A percentile compares a stretch with the other conserved stretches of the same genome.
Evolutionary conservation across 768 basidiomycete genomes (phyloP).

Genomic region (Leccinum rimulosum): DNA sequence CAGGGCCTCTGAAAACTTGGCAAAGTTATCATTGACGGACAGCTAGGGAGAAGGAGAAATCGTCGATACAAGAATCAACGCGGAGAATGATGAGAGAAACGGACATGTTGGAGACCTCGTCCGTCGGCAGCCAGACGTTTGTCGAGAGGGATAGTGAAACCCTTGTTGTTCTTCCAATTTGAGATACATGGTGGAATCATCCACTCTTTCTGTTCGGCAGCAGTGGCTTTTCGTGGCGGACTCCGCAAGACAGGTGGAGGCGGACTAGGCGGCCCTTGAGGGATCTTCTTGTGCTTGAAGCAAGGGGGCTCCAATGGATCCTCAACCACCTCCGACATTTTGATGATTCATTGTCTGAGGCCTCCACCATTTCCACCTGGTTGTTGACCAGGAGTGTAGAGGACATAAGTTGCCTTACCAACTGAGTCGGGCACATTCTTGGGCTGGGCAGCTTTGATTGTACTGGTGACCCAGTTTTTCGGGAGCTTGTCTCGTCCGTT

Average conservation of each 20-base stretch:
- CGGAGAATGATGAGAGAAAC: conserved; percentile 29
- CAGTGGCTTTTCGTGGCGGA: conserved; percentile 94
- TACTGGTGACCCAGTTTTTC: conserved; percentile 90
- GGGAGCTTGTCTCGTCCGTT: conserved; percentile 85
- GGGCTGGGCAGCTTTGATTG: conserved; percentile 98
- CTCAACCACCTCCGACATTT: conserved; percentile 97
- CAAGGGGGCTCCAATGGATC: conserved; percentile 97
- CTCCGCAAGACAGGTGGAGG: conserved; percentile 94
- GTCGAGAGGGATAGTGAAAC: conserved; percentile 97
- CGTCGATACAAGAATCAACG: not conserved
- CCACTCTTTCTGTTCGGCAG: conserved; percentile 99
- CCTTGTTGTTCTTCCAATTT: conserved; percentile 99
- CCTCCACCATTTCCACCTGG: conserved; percentile 51
- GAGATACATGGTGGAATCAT: conserved; percentile 99
- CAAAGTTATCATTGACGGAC: conserved; percentile 98
- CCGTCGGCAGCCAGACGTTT: conserved; percentile 98
- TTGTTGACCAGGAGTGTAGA: conserved; percentile 95
- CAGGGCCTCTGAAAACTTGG: conserved; percentile 95
- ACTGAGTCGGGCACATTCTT: conserved; percentile 88
- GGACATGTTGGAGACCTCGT: conserved; percentile 94
- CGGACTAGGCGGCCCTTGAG: conserved; percentile 92
- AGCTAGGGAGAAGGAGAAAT: conserved; percentile 48
- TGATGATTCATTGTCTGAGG: conserved; percentile 94
- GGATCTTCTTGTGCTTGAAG: conserved; percentile 99
- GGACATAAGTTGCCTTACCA: conserved; percentile 85